Base-by-base conservation (phyloP, 306 rosid species). In the Neltuma alba region DNA sequence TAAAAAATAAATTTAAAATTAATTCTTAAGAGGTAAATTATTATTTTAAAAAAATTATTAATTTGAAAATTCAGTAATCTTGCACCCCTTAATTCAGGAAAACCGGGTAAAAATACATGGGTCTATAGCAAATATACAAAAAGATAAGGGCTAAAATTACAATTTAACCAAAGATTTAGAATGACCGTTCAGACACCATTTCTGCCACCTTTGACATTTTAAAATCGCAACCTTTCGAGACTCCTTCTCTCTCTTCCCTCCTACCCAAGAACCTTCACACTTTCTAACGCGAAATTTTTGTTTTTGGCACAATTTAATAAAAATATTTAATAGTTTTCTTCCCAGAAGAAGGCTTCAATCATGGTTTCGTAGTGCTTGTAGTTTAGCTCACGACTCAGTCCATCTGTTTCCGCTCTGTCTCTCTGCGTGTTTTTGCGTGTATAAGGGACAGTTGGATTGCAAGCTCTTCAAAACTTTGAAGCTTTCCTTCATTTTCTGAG, bases 321-420 rank as follows among this genome's bases (percentile, higher is more conserved):
- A 50, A 20, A 52, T 7, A 65, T 65, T 36, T 37, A 3, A 7
- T 37, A 36, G 16, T 37, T 10, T 37, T 16, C 20, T 65, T 37
- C 13, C 3, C 4, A 9, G 18, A 21, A n/a, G 48, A 68, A 61
- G 61, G 81, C 71, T 72, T 57, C 73, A 84, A 86, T 91, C 87
- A 87, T 90, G 96, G 85, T 3, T 2, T 42, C 37, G 83, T 87
- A 83, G 91, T 88, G 89, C 94, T 84, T 55, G 75, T 79, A 75
- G 89, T 89, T 83, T 83, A 82, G 75, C 84, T 85, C 92, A 86
- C 89, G 92, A 90, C 90, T 57, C 11, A 57, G 87, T 83, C 88
- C 55, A 50, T 81, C 57, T 86, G 34, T 78, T 58, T 58, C 78
- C 21, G 20, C 74, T 79, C 42, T 69, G 57, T 84, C 55, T 58